Base-by-base conservation (phyloP, 768 basidiomycete genomes). In the Trametes villosa region DNA sequence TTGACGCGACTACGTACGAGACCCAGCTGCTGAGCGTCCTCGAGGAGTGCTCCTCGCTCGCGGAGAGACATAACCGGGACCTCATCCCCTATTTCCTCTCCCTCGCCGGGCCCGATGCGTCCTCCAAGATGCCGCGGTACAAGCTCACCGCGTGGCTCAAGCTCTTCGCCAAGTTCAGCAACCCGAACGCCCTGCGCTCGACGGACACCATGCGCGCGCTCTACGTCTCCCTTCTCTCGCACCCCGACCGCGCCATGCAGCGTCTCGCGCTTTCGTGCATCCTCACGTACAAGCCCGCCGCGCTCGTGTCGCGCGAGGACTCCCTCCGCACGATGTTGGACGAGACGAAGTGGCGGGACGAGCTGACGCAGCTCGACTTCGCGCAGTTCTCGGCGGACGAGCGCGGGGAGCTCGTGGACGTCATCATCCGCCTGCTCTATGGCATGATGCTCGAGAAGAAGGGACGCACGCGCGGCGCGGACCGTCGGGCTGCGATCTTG, bases 291-390 rank as follows among this genome's bases (percentile, higher is more conserved):
- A 95, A 93, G 68, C 81, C 82, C 0, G 82, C 88, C 0, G 75
- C 77, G 51, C 72, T 91, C 11, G 48, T 70, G 26, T 70, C 76
- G 12, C 79, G 88, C 66, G 84, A 89, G 63, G 86, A 89, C n/a
- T 80, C 81, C 12, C 74, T 98, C 24, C 79, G 81, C 11, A 78
- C 77, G 9, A 77, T 98, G 12, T 78, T 99, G 31, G 94, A 98
- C 62, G 90, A 94, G 47, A 88, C 86, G 8, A 77, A 89, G 47
- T 97, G 95, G 86, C 79, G 95, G n/a, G 96, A 98, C 68, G 87
- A 91, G 65, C 82, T 98, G 5, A 81, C 86, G 2, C 79, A 84
- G 15, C 81, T 98, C 42, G 81, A 90, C 57, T 76, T 96, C 12
- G 76, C 77, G 22, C 82, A 83, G 7, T 77, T 88, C 56, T 79